These are phyloP conservation scores for Cystobasidium slooffiae DNA, from an alignment of 1,284 basidiomycete genomes.

Conservation along the genomic window DNA sequence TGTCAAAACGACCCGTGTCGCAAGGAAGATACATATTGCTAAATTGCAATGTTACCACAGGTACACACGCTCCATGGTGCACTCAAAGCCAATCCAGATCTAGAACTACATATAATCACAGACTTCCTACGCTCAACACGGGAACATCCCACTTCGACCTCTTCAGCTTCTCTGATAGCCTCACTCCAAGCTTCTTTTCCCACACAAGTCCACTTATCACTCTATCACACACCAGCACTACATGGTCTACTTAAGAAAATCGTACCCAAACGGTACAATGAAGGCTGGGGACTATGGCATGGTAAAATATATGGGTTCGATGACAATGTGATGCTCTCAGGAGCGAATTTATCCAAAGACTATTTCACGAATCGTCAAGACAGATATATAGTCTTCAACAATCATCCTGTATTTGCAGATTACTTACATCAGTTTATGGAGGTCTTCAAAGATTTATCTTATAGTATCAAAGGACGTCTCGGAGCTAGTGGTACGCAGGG, in stretches of 20 bases:
- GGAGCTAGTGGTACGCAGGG: neutral
- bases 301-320: constrained; percentile 95
- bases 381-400: constrained; percentile 79
- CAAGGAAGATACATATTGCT: neutral
- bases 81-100: constrained; percentile 65
- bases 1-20: constrained; percentile 52
- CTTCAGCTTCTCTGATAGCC: constrained; percentile 74
- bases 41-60: constrained; percentile 59
- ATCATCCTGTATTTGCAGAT: constrained; percentile 69
- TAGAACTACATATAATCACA: constrained; percentile 76
- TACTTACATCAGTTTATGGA: constrained; percentile 83
- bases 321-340: constrained; percentile 87
- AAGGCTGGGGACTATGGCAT: constrained; percentile 98
- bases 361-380: constrained; percentile 97
- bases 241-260: constrained; percentile 72
- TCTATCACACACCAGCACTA: constrained; percentile 85
- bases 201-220: constrained; percentile 72
- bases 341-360: constrained; percentile 91
- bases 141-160: constrained; percentile 64
- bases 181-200: constrained; percentile 75
- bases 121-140: constrained; percentile 92
- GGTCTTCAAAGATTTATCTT: constrained; percentile 75
- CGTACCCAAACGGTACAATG: constrained; percentile 90
- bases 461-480: constrained; percentile 60
- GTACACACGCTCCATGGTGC: constrained; percentile 68